These are phyloP conservation scores for Trichoderma cornu-damae DNA, from an alignment of 2,329 filamentous ascomycete species.

Conservation along the genomic window DNA sequence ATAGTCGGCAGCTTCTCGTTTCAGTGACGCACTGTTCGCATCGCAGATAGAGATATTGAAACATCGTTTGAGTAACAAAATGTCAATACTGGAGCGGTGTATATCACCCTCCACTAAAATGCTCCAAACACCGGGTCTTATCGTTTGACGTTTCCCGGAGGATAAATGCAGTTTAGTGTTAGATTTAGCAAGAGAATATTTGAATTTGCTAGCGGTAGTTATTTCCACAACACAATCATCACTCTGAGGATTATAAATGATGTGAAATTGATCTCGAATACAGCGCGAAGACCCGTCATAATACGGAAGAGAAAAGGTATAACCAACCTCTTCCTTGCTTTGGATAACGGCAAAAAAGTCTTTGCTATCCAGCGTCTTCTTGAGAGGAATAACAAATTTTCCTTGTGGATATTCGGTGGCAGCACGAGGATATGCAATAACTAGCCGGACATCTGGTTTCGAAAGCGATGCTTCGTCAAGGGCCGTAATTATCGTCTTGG, in stretches of 20 bases:
- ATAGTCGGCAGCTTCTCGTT: background rate
- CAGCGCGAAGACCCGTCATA: no score
- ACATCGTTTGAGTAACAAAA: background rate
- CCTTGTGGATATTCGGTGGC: background rate
- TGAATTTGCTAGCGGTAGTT: background rate
- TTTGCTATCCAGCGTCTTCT: background rate
- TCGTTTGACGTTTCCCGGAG: background rate
- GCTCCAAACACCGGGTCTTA: background rate
- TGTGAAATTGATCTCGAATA: background rate
- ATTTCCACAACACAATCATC: background rate
- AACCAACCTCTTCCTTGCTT: background rate
- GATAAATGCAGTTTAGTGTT: background rate
- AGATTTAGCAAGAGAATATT: background rate
- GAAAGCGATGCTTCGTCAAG: background rate
- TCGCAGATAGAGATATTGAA: background rate
- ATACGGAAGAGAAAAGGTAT: background rate
- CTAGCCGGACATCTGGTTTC: background rate
- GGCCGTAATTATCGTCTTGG: background rate
- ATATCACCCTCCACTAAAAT: background rate
- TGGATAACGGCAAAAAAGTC: background rate
- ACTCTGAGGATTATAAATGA: background rate
- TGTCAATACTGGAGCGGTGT: background rate
- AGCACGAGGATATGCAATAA: background rate
- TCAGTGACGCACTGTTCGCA: background rate
- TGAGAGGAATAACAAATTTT: background rate